A percentile compares a stretch with the other conserved stretches of the same genome.
phyloP scores from a whole-genome alignment of 2,329 filamentous ascomycete genomes.

The Pseudocercospora eumusae region DNA sequence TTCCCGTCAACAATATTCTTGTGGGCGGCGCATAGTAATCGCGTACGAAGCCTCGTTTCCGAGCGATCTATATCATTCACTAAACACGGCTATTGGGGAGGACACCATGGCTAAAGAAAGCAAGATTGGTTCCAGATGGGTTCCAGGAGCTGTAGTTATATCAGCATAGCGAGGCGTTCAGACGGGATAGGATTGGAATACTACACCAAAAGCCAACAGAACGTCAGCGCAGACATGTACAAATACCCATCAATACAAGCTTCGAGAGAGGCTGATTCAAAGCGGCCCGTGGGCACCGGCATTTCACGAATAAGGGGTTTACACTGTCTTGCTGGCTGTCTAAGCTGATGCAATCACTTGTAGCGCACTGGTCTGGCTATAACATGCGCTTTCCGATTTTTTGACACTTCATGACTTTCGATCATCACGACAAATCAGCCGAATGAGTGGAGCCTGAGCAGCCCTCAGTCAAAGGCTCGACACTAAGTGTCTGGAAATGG shows the following conservation, averaged over 20 bases:
- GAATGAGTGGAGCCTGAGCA: no score
- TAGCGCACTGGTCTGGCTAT: no score
- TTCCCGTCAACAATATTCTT: slow-evolving; percentile 70
- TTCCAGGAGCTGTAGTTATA: background rate
- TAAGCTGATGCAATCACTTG: no score
- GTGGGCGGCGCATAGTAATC: slow-evolving; percentile 62
- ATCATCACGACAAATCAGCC: no score
- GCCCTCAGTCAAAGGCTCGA: no score
- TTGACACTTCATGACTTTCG: no score
- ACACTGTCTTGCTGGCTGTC: background rate
- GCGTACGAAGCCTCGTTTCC: background rate
- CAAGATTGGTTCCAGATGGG: background rate
- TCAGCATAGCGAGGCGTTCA: slow-evolving; percentile 25
- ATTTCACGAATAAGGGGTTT: background rate
- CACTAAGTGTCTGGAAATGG: no score
- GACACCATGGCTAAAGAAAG: background rate
- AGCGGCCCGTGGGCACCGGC: background rate
- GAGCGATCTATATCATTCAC: background rate
- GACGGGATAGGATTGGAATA: background rate
- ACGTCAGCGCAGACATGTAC: slow-evolving; percentile 6
- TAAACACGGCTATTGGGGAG: background rate
- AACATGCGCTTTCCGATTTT: no score
- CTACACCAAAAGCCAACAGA: background rate
- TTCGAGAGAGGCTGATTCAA: slow-evolving; percentile 4
- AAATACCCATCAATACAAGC: slow-evolving; percentile 6